These are phyloP conservation scores for Globisporangium heterothallicum DNA, from an alignment of 352 stramenopile species.

Conservation along the genomic window DNA sequence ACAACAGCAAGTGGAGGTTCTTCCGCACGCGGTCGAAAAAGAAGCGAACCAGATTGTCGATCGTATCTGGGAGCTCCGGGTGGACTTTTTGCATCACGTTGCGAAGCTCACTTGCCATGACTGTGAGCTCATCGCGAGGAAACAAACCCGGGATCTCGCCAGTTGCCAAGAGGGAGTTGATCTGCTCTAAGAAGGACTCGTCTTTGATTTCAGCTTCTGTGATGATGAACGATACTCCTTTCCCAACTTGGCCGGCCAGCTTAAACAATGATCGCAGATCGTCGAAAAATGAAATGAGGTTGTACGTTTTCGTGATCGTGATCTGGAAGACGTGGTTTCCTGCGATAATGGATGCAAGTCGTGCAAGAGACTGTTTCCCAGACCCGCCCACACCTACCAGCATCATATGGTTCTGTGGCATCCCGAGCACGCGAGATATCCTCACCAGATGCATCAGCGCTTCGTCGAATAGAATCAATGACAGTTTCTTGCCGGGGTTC, in stretches of 20 bases:
- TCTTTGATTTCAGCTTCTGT: constrained; percentile 90
- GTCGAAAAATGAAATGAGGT: constrained; percentile 77
- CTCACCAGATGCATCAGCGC: constrained; percentile 81
- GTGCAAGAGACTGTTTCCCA: constrained; percentile 82
- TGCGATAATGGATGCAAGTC: constrained; percentile 74
- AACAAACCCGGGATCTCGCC: constrained; percentile 86
- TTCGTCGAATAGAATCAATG: constrained; percentile 89
- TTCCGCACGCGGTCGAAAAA: constrained; percentile 82
- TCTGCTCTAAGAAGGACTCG: constrained; percentile 85
- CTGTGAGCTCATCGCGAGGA: constrained; percentile 82
- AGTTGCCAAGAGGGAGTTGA: constrained; percentile 84
- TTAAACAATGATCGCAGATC: constrained; percentile 85
- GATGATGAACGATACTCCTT: constrained; percentile 80
- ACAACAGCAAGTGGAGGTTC: constrained; percentile 86
- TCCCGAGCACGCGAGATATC: constrained; percentile 75
- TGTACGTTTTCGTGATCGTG: constrained; percentile 86
- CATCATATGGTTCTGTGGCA: constrained; percentile 86
- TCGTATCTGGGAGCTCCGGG: constrained; percentile 61
- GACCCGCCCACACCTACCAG: constrained; percentile 88
- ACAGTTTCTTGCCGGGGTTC: constrained; percentile 57
- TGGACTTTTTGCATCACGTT: constrained; percentile 59
- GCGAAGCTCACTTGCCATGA: constrained; percentile 81
- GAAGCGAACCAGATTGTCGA: constrained; percentile 79
- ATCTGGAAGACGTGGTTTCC: constrained; percentile 83
- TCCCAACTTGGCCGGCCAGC: constrained; percentile 67